phyloP scores from a whole-genome alignment of 495 filamentous ascomycete species.

The Aspergillus diversus region DNA sequence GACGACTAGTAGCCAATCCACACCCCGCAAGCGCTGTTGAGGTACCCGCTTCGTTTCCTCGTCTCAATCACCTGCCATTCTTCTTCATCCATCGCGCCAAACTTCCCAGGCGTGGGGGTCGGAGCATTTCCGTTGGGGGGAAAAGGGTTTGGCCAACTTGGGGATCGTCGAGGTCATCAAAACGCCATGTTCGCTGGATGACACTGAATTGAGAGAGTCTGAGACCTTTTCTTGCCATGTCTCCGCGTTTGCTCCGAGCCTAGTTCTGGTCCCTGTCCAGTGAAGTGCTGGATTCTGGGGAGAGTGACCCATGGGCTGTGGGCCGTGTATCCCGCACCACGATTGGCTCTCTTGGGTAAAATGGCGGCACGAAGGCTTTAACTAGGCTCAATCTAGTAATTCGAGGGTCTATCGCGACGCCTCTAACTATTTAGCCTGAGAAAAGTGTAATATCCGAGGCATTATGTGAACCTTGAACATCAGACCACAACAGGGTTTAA shows the following conservation, averaged over 20 bases:
- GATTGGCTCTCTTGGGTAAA: background rate
- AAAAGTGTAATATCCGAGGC: conserved; percentile 10
- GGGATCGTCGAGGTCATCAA: conserved; percentile 9
- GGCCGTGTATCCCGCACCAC: background rate
- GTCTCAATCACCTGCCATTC: background rate
- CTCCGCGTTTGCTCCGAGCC: conserved; percentile 12
- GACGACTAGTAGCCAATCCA: conserved; percentile 2
- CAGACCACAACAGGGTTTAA: conserved; percentile 4
- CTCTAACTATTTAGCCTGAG: conserved; percentile 7
- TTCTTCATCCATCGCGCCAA: conserved; percentile 12
- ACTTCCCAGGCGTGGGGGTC: conserved; percentile 14
- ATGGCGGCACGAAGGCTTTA: background rate
- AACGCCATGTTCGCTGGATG: background rate
- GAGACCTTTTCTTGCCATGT: background rate
- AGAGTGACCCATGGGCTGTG: background rate
- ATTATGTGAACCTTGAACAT: background rate
- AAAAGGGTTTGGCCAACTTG: conserved; percentile 8
- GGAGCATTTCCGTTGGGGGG: conserved; percentile 20
- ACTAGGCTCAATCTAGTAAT: conserved; percentile 1
- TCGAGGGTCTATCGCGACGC: conserved; percentile 1
- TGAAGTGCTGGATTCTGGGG: background rate
- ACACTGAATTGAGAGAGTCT: background rate
- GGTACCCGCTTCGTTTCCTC: background rate
- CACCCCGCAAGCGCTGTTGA: background rate
- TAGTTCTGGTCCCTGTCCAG: background rate